Evolutionary conservation across 202 grass and related monocot species (phyloP), one percentile per base, ranked within the genome.

Genomic region (Schoenoplectus tabernaemontani): DNA sequence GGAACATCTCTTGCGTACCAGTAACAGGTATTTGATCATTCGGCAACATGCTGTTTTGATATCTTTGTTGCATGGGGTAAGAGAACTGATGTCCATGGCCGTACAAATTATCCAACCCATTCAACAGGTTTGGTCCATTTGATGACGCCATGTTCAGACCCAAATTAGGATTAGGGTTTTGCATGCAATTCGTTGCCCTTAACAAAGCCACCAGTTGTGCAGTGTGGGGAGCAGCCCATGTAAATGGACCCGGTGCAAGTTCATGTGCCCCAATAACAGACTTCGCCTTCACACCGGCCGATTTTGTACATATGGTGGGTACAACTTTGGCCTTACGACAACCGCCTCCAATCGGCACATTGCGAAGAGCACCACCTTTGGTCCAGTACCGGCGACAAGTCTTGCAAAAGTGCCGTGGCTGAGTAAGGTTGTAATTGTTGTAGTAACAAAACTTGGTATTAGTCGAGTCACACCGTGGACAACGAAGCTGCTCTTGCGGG

Each of bases 401-500:
- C 65, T 87, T 87, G 82, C 86, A 87, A 57, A 87, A 87, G 86
- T 87, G 86, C 22, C 86, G 86, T 0, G 86, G 86, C 82, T 87
- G 86, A 11, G 86, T 84, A 23, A 87, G 81, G 77, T 87, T 87
- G 82, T 87, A 87, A 65, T 87, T 87, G 82, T 87, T 87, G 76
- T 87, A 87, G 81, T 87, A 87, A 66, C 86, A 87, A n/a, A 87
- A 87, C 68, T 87, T 87, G 64, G 86, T 87, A 66, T 87, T 87
- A 7, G 57, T 76, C 15, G 86, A 87, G 86, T 87, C 82, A 16
- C 86, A 87, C 26, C 86, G 64, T 0, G 86, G 86, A 17, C 86
- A 87, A 36, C 81, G 81, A 19, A 87, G 75, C 9, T 43, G 86
- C 47, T 83, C 73, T 50, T 69, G 71, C 2, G 64, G 7, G 60